These are phyloP conservation scores for Hygrophila difformis DNA, from an alignment of 257 asterid species.

Conservation along the genomic window DNA sequence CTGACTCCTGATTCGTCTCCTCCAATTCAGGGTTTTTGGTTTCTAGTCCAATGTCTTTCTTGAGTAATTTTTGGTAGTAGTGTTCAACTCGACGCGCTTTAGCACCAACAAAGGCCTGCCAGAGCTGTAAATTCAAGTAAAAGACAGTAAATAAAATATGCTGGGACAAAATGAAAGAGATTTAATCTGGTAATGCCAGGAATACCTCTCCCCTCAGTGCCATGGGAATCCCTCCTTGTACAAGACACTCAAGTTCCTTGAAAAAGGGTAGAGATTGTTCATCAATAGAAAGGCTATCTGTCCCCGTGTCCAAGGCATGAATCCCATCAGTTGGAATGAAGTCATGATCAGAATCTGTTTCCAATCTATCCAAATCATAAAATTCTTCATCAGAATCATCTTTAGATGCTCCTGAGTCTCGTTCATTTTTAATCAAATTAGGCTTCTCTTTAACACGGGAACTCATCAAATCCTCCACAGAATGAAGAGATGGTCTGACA, in stretches of 20 bases:
- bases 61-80: slow-evolving; percentile 74
- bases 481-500: slow-evolving; percentile 61
- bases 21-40: slow-evolving; percentile 27
- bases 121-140: slow-evolving; percentile 18
- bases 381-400: slow-evolving; percentile 97
- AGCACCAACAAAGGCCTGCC: slow-evolving; percentile 99
- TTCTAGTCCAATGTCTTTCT: slow-evolving; percentile 30
- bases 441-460: slow-evolving; percentile 48
- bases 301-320: slow-evolving; percentile 18
- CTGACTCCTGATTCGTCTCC: slow-evolving; percentile 26
- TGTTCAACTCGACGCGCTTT: slow-evolving; percentile 68
- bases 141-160: slow-evolving; percentile 15
- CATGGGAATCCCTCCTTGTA: slow-evolving; percentile 98
- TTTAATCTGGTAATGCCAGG: slow-evolving; percentile 14
- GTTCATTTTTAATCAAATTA: slow-evolving; percentile 23
- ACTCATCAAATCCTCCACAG: slow-evolving; percentile 78
- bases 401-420: slow-evolving; percentile 35
- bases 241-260: slow-evolving; percentile 79
- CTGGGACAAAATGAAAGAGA: slow-evolving; percentile 9
- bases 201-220: slow-evolving; percentile 97
- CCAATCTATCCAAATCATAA: slow-evolving; percentile 86
- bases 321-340: slow-evolving; percentile 25
- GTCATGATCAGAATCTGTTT: slow-evolving; percentile 59
- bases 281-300: slow-evolving; percentile 16
- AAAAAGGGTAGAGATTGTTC: slow-evolving; percentile 45